Conservation (phyloP, 225 moss, liverwort and hornwort genomes). For the Takakia lepidozioides region DNA sequence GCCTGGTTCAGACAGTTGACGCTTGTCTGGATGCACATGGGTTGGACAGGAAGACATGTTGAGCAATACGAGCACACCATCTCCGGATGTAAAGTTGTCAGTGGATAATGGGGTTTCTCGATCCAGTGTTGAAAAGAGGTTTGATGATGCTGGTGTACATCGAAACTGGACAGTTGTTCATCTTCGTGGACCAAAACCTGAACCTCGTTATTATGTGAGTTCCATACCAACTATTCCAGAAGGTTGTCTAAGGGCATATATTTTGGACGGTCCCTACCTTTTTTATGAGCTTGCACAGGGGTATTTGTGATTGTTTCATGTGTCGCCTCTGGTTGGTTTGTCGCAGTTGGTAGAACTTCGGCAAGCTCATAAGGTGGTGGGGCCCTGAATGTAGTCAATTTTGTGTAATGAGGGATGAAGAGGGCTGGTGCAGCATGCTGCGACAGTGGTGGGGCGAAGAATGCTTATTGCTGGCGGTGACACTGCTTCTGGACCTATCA, state of each 20-base stretch:
- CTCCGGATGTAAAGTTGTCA: conserved; percentile 42
- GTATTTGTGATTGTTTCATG: neutral
- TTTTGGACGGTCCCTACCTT: neutral
- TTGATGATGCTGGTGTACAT: conserved; percentile 45
- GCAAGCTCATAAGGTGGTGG: neutral
- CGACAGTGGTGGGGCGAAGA: conserved; percentile 88
- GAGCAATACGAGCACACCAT: conserved; percentile 53
- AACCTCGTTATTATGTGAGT: conserved; percentile 72
- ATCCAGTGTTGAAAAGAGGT: conserved; percentile 50
- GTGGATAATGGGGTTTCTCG: conserved; percentile 19
- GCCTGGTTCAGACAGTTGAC: too few relatives aligned
- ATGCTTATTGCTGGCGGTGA: conserved; percentile 87
- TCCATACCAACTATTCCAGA: neutral
- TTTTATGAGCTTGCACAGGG: neutral
- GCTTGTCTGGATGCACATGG: too few relatives aligned
- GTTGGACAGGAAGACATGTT: conserved; percentile 60
- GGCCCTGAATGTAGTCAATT: neutral
- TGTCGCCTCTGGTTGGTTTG: too few relatives aligned
- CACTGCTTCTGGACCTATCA: conserved; percentile 45
- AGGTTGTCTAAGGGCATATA: too few relatives aligned
- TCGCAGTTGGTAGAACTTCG: neutral
- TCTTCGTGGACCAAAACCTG: conserved; percentile 57
- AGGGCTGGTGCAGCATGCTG: conserved; percentile 74
- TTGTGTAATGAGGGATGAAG: neutral
- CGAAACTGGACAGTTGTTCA: conserved; percentile 56